Base-by-base conservation (phyloP, 139 green algal species). In the Chlamydomonas sp. region DNA sequence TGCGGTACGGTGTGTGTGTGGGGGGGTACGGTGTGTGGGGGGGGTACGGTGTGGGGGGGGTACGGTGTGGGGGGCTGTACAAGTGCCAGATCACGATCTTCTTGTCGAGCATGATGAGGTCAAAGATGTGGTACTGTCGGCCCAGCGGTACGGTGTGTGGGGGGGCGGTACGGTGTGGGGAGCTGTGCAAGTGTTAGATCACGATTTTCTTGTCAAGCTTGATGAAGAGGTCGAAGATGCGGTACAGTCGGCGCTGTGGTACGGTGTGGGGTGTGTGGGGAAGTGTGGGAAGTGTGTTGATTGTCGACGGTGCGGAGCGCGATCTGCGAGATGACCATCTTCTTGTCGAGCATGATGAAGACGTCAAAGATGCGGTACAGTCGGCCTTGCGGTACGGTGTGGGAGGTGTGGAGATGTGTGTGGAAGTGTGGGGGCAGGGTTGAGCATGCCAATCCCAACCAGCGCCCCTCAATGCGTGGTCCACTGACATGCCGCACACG, bases 271-370 rank as follows among this genome's bases (percentile, higher is more conserved):
- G 20, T 30, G 34, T 36, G 16, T 64, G 30, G 28, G 54, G 31
- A 63, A 63, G 26, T 35, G n/a, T 63, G 28, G 28, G 54, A 63
- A 10, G 28, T 63, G 31, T 31, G 28, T n/a, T n/a, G n/a, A n/a
- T n/a, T n/a, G n/a, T n/a, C n/a, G n/a, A n/a, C n/a, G n/a, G n/a
- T n/a, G n/a, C n/a, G n/a, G n/a, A n/a, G n/a, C n/a, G n/a, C n/a
- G n/a, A n/a, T n/a, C 65, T 71, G 65, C 43, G 43, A 63, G 43
- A 71, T 63, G 39, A 62, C 43, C 65, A 71, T 71, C 16, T 37
- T 71, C 30, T 71, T 26, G 28, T 8, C 29, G 54, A 16, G 54
- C 8, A 8, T 35, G 13, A 30, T 8, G 54, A 24, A 8, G 31
- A 35, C 54, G 31, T 50, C 10, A 50, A 50, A 50, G 39, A n/a